Base-by-base conservation (phyloP, 345 rosid species). In the Sonneratia alba region DNA sequence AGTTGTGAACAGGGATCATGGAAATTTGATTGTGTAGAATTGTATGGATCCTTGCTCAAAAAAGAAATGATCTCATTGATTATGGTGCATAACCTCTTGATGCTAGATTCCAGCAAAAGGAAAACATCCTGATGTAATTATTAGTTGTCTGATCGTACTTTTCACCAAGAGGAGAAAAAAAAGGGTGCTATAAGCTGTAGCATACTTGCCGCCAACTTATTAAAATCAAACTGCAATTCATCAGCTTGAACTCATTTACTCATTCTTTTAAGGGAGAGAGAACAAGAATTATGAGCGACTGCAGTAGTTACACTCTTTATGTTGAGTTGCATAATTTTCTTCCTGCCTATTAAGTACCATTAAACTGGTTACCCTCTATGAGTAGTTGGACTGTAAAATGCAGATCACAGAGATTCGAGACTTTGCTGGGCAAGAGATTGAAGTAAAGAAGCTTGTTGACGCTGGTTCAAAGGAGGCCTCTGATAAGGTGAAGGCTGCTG, bases 381-480 rank as follows among this genome's bases (percentile, higher is more conserved):
- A 27, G 32, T 62, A 61, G 36, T 32, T 24, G 10, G 1, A 27
- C 0, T n/a, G 1, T 24, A 62, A 10, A 62, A 27, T 53, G 76
- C 81, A 93, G 98, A 85, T 93, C 67, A 88, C 83, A 0, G 96
- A 89, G 80, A 85, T 91, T 3, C 81, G 88, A 78, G 98, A 93
- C 76, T 91, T 93, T 74, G 97, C 95, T 2, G 98, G 98, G 70
- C 85, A 87, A 81, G 97, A 90, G 21, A 83, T 93, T 67, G 87
- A 89, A 84, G 69, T 82, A 47, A 91, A 82, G 83, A 86, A 82
- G 84, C 81, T 84, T 21, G 86, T 89, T 24, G 91, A 89, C 79
- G 85, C 88, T 21, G 98, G 87, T 71, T 89, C 96, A n/a, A 90
- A 78, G 78, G 97, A 92, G 77, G 97, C 91, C 65, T 78, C 89